Evolutionary conservation across 257 asterid species (phyloP), one percentile per base, ranked within the genome.

Genomic region (Orobanche coerulescens): DNA sequence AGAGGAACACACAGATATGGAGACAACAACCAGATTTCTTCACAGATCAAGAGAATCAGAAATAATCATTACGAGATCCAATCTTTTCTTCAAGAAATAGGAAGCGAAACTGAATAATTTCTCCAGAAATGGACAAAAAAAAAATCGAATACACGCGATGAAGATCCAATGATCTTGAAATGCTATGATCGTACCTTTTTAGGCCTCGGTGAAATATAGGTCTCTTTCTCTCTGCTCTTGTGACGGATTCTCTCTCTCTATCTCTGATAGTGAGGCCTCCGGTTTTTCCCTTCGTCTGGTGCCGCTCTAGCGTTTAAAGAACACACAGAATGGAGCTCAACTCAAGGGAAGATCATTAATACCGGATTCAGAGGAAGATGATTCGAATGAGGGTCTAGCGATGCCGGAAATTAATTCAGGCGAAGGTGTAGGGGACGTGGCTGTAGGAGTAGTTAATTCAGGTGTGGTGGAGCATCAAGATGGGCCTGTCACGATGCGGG

Each of bases 271-370:
- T 10, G 30, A 62, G 69, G 8, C 61, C 68, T 25, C 57, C 20
- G 22, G 40, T 65, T 18, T 40, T 59, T 42, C 37, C 26, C 11
- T 40, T 6, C 31, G 58, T 37, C 42, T 51, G 53, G 56, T 68
- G 75, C 66, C 70, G 78, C 73, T 76, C 75, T 63, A 65, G 59
- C 13, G 76, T 80, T n/a, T 66, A 68, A 69, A 70, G 62, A 51
- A 51, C 42, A 58, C 66, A 31, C 61, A 16, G 69, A 72, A 78
- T 67, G 69, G 59, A 50, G 65, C 46, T 61, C 48, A 40, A 75
- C 62, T n/a, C n/a, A n/a, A n/a, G n/a, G n/a, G n/a, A n/a, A n/a
- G n/a, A n/a, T n/a, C n/a, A n/a, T n/a, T n/a, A n/a, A n/a, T n/a
- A n/a, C n/a, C n/a, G n/a, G n/a, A n/a, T n/a, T n/a, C n/a, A n/a